Percentiles rank a stretch among this genome's conserved stretches.
Evolutionary conservation across 208 protist species (phyloP).

Genomic region (Novymonas esmeraldas): DNA sequence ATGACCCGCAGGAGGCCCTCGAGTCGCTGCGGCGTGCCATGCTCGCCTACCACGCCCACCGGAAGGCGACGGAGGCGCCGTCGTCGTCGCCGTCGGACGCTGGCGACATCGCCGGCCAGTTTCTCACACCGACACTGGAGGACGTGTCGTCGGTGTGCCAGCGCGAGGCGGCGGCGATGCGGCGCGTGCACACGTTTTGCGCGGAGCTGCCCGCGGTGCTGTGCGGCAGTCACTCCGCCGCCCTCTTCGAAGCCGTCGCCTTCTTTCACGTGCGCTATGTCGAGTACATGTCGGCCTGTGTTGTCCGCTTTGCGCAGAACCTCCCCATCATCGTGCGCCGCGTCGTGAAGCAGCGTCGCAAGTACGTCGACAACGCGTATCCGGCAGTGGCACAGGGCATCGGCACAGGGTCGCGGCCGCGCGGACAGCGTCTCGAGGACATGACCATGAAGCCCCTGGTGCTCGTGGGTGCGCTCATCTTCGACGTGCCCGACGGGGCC

Average conservation of each 20-base stretch:
- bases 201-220: slow-evolving; percentile 68
- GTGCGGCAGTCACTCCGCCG: slow-evolving; percentile 57
- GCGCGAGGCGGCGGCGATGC: slow-evolving; percentile 64
- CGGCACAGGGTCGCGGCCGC: slow-evolving; percentile 56
- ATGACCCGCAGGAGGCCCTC: slow-evolving; percentile 55
- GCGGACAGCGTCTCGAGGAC: slow-evolving; percentile 77
- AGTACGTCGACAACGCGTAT: slow-evolving; percentile 47
- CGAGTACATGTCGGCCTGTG: slow-evolving; percentile 65
- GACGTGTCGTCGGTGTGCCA: slow-evolving; percentile 79
- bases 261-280: slow-evolving; percentile 84
- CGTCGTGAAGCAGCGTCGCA: slow-evolving; percentile 71
- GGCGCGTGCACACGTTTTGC: slow-evolving; percentile 68
- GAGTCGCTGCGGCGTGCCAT: slow-evolving; percentile 68
- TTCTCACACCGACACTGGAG: slow-evolving; percentile 63
- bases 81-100: not conserved
- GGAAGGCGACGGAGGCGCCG: slow-evolving; percentile 11
- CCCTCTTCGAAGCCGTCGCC: slow-evolving; percentile 82
- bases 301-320: slow-evolving; percentile 80
- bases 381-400: slow-evolving; percentile 53
- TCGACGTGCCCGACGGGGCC: slow-evolving; percentile 41
- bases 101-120: slow-evolving; percentile 17
- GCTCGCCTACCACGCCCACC: slow-evolving; percentile 47
- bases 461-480: slow-evolving; percentile 78
- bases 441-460: slow-evolving; percentile 91
- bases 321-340: slow-evolving; percentile 80